Evolutionary conservation across 2,329 filamentous ascomycete genomes (phyloP), one percentile per base, ranked within the genome.

Genomic region (Colletotrichum cuscutae): DNA sequence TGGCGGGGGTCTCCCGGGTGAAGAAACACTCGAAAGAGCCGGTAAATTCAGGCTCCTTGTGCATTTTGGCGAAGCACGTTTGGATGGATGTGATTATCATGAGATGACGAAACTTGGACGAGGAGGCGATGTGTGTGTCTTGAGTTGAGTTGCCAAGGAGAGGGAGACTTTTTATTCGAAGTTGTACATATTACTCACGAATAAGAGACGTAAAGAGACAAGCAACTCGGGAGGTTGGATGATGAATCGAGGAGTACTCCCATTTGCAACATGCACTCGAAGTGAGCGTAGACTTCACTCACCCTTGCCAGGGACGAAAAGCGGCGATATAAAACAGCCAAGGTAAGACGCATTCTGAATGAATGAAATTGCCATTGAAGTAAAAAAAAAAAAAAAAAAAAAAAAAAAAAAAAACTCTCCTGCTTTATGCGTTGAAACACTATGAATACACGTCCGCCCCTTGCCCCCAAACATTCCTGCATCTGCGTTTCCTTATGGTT

Each of bases 51-150:
- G 60, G 54, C n/a, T 52, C 71, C 53, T n/a, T 70, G 35, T 28
- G 54, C 60, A 70, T 72, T 71, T 69, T 65, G 65, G 60, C 65
- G 49, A 66, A 58, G 67, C 61, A 68, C 59, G 54, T 61, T 71
- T 73, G 71, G 56, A 60, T n/a, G 35, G 56, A 60, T n/a, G 35
- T 13, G 6, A 22, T n/a, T 54, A 64, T 64, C 46, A 64, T n/a
- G 61, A 64, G 61, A 64, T 12, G 61, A 64, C 19, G 61, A 64
- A 61, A 26, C 46, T 54, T 64, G 30, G 49, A 26, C n/a, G n/a
- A 26, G 35, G 32, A 24, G 61, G 37, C 37, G 37, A 19, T 42
- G 61, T 24, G 32, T 49, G 22, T 32, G 46, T 63, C 46, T 32
- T 32, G 30, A 11, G 30, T 42, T 49, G 61, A 64, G 22, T 54